phyloP scores from a whole-genome alignment of 2,329 filamentous ascomycete species.

The Colletotrichum endophyticum region DNA sequence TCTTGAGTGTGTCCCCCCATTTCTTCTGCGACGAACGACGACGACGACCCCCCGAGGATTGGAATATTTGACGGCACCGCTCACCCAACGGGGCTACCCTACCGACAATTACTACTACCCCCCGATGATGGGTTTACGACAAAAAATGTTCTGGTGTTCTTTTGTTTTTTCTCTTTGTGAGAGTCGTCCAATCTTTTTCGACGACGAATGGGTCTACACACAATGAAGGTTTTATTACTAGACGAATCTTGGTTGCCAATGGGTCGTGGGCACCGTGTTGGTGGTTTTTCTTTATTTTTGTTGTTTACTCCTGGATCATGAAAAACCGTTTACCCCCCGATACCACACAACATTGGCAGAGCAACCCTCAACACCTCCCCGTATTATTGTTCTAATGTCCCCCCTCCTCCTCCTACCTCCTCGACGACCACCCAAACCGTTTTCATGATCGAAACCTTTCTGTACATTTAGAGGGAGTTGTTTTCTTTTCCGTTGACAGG shows the following conservation, averaged over 20 bases:
- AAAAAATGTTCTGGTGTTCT: background rate
- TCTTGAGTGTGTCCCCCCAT: background rate
- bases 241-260: background rate
- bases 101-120: background rate
- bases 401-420: background rate
- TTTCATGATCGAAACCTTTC: conserved; percentile 18
- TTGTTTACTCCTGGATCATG: background rate
- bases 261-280: background rate
- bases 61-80: background rate
- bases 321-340: conserved; percentile 2
- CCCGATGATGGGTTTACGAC: background rate
- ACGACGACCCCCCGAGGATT: background rate
- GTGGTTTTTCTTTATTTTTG: conserved; percentile 1
- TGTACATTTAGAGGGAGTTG: conserved; percentile 21
- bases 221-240: background rate
- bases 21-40: background rate
- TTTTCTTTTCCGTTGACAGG: conserved; percentile 13
- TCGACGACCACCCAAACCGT: background rate
- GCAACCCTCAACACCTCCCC: conserved; percentile 1
- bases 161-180: background rate
- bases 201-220: background rate
- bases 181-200: background rate
- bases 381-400: conserved; percentile 24
- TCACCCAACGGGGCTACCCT: background rate
- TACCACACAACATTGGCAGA: conserved; percentile 15